These are phyloP conservation scores for Galerina marginata DNA, from an alignment of 768 basidiomycete species.

Conservation along the genomic window DNA sequence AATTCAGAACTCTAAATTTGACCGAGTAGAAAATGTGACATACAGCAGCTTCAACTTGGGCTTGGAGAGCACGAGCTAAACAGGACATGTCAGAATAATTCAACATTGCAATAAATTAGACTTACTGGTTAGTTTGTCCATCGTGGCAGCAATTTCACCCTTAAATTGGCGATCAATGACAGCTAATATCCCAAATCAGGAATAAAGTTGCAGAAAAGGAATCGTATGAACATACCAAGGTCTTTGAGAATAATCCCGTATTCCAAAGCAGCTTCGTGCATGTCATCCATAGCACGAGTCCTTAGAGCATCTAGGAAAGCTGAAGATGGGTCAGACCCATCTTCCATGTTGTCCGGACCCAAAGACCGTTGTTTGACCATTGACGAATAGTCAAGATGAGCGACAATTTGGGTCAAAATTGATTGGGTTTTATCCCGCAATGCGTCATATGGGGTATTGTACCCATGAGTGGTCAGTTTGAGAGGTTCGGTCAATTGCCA, in stretches of 20 bases:
- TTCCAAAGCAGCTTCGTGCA: constrained; percentile 80
- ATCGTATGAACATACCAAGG: constrained; percentile 50
- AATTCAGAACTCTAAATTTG: not conserved
- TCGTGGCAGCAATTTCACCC: constrained; percentile 83
- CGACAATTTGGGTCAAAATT: constrained; percentile 85
- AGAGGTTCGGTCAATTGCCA: constrained; percentile 63
- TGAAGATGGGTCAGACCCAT: constrained; percentile 69
- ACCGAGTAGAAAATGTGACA: constrained; percentile 24
- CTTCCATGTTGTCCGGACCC: constrained; percentile 76
- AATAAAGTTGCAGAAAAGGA: not conserved
- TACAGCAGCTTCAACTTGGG: constrained; percentile 87
- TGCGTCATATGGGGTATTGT: constrained; percentile 82
- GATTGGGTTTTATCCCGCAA: constrained; percentile 85
- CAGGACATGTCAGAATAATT: constrained; percentile 12
- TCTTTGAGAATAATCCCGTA: constrained; percentile 87
- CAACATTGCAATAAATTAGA: not conserved
- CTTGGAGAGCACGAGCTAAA: constrained; percentile 76
- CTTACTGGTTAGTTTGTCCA: constrained; percentile 77
- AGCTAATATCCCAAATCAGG: constrained; percentile 42
- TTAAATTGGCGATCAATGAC: constrained; percentile 91
- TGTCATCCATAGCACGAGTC: constrained; percentile 86
- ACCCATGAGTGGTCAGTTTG: constrained; percentile 82
- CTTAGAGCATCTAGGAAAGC: constrained; percentile 84
- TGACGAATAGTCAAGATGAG: constrained; percentile 64
- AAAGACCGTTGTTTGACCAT: constrained; percentile 81